Evolutionary conservation across 1,284 basidiomycete genomes (phyloP).

Genomic region (Prillingera fragicola): DNA sequence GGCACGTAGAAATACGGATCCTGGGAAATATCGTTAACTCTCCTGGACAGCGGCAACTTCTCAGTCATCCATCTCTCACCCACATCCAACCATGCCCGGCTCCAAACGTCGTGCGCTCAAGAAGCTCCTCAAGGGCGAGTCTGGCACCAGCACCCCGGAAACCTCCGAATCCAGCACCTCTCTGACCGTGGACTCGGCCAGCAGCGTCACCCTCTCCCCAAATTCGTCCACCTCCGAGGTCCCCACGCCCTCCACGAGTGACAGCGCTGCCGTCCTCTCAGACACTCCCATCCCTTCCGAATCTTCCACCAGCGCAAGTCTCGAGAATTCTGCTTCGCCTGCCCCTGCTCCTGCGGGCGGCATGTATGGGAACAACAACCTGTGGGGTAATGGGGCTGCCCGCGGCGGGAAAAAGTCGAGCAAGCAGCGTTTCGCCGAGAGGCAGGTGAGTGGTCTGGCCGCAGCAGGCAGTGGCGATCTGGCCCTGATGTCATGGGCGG

Average conservation of each 20-base stretch:
- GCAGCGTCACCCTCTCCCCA: background rate
- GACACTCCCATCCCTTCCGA: slow-evolving; percentile 13
- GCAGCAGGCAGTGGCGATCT: no score
- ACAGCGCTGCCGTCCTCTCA: background rate
- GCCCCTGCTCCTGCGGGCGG: background rate
- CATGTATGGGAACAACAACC: slow-evolving; percentile 2
- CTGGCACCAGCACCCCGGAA: background rate
- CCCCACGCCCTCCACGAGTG: background rate
- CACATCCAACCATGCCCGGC: slow-evolving; percentile 35
- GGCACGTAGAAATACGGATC: no score
- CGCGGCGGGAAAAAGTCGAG: slow-evolving; percentile 57
- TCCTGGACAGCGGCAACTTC: no score
- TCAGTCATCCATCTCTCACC: background rate
- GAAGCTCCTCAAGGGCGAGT: slow-evolving; percentile 36
- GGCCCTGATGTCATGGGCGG: no score
- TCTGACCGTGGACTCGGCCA: background rate
- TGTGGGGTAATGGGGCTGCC: background rate
- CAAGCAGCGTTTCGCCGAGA: slow-evolving; percentile 64
- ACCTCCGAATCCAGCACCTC: background rate
- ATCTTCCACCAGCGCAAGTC: background rate
- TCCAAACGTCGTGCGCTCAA: slow-evolving; percentile 45
- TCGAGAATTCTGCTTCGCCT: background rate
- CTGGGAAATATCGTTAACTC: no score
- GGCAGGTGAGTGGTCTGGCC: slow-evolving; percentile 68
- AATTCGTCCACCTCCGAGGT: background rate